Conservation (phyloP, 2,329 filamentous ascomycete genomes). For the Juglanconis sp. region DNA sequence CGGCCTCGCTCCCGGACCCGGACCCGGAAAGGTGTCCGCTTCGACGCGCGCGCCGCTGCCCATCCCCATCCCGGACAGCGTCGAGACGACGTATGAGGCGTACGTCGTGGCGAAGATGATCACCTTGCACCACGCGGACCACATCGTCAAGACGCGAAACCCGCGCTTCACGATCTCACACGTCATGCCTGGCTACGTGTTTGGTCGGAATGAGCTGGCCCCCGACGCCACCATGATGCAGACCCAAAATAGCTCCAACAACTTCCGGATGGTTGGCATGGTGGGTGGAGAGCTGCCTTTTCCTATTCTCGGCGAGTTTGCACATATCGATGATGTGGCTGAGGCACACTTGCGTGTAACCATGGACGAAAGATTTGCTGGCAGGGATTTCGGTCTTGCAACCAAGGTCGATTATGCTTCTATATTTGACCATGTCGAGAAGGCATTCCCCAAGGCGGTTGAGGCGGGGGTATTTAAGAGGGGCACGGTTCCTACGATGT, state of each 20-base stretch:
- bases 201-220: slow-evolving; percentile 26
- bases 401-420: slow-evolving; percentile 21
- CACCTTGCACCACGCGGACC: slow-evolving; percentile 22
- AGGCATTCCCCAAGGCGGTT: slow-evolving; percentile 24
- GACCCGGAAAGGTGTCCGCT: slow-evolving; percentile 16
- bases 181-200: slow-evolving; percentile 26
- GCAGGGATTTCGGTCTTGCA: slow-evolving; percentile 21
- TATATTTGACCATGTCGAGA: slow-evolving; percentile 22
- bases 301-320: slow-evolving; percentile 11
- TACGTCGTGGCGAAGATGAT: slow-evolving; percentile 23
- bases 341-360: slow-evolving; percentile 22
- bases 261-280: slow-evolving; percentile 23
- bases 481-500: slow-evolving; percentile 18
- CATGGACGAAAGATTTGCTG: slow-evolving; percentile 17
- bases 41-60: slow-evolving; percentile 22
- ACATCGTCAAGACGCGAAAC: slow-evolving; percentile 20
- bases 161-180: slow-evolving; percentile 26
- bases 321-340: slow-evolving; percentile 25
- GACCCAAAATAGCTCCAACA: slow-evolving; percentile 27
- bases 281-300: slow-evolving; percentile 21
- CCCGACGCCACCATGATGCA: slow-evolving; percentile 23
- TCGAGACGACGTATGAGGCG: slow-evolving; percentile 19
- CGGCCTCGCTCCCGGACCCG: slow-evolving; percentile 4
- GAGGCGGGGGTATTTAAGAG: slow-evolving; percentile 23
- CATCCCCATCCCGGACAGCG: slow-evolving; percentile 15